Percentiles rank a stretch among this genome's conserved stretches.
phyloP scores from a whole-genome alignment of 768 basidiomycete species.

The Kwoniella shandongensis region DNA sequence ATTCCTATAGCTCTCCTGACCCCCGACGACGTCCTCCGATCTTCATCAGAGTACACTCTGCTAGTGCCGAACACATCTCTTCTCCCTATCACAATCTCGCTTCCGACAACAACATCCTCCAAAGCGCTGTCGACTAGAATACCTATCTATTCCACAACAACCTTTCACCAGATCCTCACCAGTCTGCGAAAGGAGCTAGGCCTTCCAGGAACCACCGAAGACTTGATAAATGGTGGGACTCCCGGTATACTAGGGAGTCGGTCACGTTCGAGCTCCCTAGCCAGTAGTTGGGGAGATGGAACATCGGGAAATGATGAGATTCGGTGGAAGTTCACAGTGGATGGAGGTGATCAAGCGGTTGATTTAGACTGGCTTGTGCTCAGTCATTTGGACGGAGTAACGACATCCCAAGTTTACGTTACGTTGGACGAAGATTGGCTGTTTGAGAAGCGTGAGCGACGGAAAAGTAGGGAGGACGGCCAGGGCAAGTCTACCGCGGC shows the following conservation, averaged over 20 bases:
- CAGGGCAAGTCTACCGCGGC: neutral
- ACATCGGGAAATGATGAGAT: neutral
- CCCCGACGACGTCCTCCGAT: neutral
- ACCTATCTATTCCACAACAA: constrained; percentile 2
- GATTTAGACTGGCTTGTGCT: neutral
- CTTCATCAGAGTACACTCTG: constrained; percentile 9
- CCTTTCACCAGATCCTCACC: constrained; percentile 13
- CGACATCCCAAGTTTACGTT: constrained; percentile 5
- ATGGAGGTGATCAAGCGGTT: neutral
- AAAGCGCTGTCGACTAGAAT: constrained; percentile 3
- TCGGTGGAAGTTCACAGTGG: constrained; percentile 1
- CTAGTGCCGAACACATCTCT: constrained; percentile 22
- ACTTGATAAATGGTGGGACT: constrained; percentile 4
- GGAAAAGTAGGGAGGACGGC: neutral
- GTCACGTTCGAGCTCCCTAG: constrained; percentile 11
- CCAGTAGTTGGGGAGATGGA: neutral
- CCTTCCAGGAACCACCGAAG: constrained; percentile 18
- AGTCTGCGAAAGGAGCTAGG: constrained; percentile 19
- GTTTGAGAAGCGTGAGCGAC: constrained; percentile 18
- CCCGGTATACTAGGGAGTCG: neutral
- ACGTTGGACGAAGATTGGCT: constrained; percentile 34
- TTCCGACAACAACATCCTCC: constrained; percentile 26
- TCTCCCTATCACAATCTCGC: constrained; percentile 10
- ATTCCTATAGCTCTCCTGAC: constrained; percentile 7
- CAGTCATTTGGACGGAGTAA: neutral